Percentiles rank a stretch among this genome's conserved stretches.
Evolutionary conservation across 108 stramenopile genomes (phyloP).

Genomic region (Pseudonitzschia pungens): DNA sequence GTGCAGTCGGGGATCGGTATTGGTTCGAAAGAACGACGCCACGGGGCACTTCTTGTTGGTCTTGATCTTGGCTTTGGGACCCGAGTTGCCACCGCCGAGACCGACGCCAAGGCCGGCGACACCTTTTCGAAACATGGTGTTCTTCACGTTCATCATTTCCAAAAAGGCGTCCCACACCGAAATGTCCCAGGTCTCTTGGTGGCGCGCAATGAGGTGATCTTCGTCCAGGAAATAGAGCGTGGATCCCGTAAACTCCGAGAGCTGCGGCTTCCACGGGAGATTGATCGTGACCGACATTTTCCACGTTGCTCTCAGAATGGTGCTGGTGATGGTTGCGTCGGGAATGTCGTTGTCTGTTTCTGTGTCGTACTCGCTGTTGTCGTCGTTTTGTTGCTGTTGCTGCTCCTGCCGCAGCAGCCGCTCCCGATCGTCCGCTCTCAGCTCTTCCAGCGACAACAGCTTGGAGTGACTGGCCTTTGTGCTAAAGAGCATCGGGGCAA

Average conservation of each 20-base stretch:
- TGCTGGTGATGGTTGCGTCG: not conserved
- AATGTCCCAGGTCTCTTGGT: conserved; percentile 77
- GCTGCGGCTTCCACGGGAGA: conserved; percentile 73
- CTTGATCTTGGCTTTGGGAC: no score
- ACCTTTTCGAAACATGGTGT: no score
- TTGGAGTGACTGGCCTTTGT: conserved; percentile 32
- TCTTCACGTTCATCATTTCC: not conserved
- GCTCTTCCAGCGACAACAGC: conserved; percentile 26
- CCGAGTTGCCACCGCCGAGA: no score
- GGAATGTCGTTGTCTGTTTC: conserved; percentile 16
- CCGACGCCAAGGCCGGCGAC: no score
- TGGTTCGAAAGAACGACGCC: no score
- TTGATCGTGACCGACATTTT: conserved; percentile 47
- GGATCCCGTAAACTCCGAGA: conserved; percentile 61
- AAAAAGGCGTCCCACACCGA: conserved; percentile 23
- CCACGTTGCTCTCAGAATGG: conserved; percentile 53
- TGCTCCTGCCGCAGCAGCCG: no score
- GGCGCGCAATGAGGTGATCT: conserved; percentile 56
- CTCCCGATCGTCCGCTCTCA: no score
- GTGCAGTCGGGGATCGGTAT: no score
- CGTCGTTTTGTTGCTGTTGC: not conserved
- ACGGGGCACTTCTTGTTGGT: no score
- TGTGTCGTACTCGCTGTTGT: not conserved
- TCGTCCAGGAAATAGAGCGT: conserved; percentile 71
- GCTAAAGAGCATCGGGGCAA: conserved; percentile 58